A percentile compares a stretch with the other conserved stretches of the same genome.
Conservation (phyloP, 805 yeast species). For the Debaryomyces castellii region DNA sequence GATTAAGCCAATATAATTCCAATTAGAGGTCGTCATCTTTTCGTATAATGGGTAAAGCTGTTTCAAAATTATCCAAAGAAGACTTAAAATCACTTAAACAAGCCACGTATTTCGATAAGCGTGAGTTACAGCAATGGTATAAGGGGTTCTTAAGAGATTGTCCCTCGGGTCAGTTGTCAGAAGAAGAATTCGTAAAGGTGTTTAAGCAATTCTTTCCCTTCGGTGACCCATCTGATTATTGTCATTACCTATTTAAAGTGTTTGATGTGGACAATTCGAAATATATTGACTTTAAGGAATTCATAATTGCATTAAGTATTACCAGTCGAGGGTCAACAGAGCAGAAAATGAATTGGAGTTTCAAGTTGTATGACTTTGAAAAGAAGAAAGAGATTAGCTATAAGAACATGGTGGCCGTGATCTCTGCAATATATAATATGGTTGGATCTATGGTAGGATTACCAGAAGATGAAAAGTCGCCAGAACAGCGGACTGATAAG, state of each 20-base stretch:
- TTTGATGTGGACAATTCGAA: slow-evolving; percentile 84
- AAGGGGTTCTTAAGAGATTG: slow-evolving; percentile 94
- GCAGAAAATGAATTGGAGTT: slow-evolving; percentile 88
- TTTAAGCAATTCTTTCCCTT: slow-evolving; percentile 97
- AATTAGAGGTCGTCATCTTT: neutral
- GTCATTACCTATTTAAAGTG: slow-evolving; percentile 82
- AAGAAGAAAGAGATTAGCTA: slow-evolving; percentile 74
- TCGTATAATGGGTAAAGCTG: slow-evolving; percentile 82
- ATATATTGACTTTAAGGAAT: slow-evolving; percentile 86
- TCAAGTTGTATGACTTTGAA: slow-evolving; percentile 81
- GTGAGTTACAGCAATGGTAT: slow-evolving; percentile 98
- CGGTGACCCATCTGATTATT: slow-evolving; percentile 93
- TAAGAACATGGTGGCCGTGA: slow-evolving; percentile 77
- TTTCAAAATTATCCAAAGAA: slow-evolving; percentile 88
- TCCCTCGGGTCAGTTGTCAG: slow-evolving; percentile 83
- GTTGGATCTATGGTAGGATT: slow-evolving; percentile 90
- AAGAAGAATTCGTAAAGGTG: slow-evolving; percentile 85
- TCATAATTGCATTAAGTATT: slow-evolving; percentile 81
- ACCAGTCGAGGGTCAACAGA: slow-evolving; percentile 83
- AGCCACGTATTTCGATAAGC: slow-evolving; percentile 86
- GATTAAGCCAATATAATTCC: neutral
- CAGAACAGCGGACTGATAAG: slow-evolving; percentile 82
- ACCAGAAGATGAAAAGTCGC: slow-evolving; percentile 88
- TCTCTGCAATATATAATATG: slow-evolving; percentile 88
- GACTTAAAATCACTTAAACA: slow-evolving; percentile 79